Conservation (phyloP, 2,329 filamentous ascomycete species). For the Pyrenophora teres region DNA sequence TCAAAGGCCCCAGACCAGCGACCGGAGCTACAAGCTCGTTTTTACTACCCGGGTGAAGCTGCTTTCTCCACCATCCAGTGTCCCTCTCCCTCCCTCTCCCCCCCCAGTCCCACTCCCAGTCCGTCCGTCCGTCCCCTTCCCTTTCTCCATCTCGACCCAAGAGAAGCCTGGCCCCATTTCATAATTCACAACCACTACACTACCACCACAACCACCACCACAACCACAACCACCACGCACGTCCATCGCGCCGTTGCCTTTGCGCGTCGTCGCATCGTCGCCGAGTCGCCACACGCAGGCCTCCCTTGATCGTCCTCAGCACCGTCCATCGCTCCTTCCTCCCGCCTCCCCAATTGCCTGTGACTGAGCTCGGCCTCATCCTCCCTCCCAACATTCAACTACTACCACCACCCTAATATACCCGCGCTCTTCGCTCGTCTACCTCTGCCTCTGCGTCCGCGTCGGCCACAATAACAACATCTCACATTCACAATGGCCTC, state of each 20-base stretch:
- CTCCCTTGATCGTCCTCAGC: conserved; percentile 14
- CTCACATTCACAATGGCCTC: conserved; percentile 42
- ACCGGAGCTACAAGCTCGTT: conserved; percentile 27
- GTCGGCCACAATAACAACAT: no score
- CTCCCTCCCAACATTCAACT: not conserved
- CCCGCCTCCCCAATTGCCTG: conserved; percentile 10
- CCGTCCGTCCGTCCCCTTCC: no score
- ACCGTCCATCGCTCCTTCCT: conserved; percentile 4
- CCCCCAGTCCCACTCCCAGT: conserved; percentile 13
- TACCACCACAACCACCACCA: not conserved
- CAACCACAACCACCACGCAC: not conserved
- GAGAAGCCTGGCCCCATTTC: conserved; percentile 9
- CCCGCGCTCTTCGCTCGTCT: conserved; percentile 5
- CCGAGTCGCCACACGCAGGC: conserved; percentile 11
- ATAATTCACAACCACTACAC: not conserved
- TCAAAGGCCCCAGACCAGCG: conserved; percentile 17
- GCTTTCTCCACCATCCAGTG: conserved; percentile 13
- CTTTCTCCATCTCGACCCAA: conserved; percentile 16
- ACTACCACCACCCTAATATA: conserved; percentile 1
- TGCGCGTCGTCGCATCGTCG: conserved; percentile 12
- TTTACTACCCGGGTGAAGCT: conserved; percentile 30
- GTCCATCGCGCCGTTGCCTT: conserved; percentile 12
- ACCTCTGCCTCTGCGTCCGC: not conserved
- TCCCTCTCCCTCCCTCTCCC: not conserved
- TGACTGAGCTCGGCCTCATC: conserved; percentile 4